Percentiles rank a stretch among this genome's conserved stretches.
These are phyloP conservation scores for Solanum pinnatisectum DNA, from an alignment of 257 asterid genomes.

Conservation along the genomic window DNA sequence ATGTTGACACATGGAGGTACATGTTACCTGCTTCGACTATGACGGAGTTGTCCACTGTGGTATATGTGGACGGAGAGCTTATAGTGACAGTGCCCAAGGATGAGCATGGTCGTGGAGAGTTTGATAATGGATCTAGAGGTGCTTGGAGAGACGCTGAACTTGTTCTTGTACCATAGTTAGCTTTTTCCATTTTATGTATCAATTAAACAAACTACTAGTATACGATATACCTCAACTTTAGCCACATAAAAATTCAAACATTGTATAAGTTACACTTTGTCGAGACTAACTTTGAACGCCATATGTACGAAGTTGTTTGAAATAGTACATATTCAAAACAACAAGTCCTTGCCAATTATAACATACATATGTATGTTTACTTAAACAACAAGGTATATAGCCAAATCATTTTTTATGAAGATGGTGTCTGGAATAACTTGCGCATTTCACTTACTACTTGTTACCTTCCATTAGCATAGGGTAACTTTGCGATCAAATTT, in stretches of 20 bases:
- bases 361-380: neutral
- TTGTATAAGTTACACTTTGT: neutral
- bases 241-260: neutral
- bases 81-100: slow-evolving; percentile 49
- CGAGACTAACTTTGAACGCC: too few species aligned
- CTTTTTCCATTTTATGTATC: too few species aligned
- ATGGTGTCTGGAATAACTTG: neutral
- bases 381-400: neutral
- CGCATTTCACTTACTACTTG: neutral
- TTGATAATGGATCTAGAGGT: slow-evolving; percentile 5
- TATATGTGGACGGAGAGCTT: slow-evolving; percentile 23
- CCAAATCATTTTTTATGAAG: neutral
- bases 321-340: neutral
- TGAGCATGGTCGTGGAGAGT: neutral
- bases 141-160: slow-evolving; percentile 19
- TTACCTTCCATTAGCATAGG: neutral
- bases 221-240: neutral
- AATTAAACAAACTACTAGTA: too few species aligned
- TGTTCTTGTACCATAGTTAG: slow-evolving; percentile 29
- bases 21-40: slow-evolving; percentile 31
- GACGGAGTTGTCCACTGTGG: slow-evolving; percentile 39
- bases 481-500: too few species aligned
- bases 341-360: too few species aligned
- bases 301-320: too few species aligned
- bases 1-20: slow-evolving; percentile 48